Percentiles rank a stretch among this genome's conserved stretches.
Conservation (phyloP, 345 rosid genomes). For the Eutrema japonicum region DNA sequence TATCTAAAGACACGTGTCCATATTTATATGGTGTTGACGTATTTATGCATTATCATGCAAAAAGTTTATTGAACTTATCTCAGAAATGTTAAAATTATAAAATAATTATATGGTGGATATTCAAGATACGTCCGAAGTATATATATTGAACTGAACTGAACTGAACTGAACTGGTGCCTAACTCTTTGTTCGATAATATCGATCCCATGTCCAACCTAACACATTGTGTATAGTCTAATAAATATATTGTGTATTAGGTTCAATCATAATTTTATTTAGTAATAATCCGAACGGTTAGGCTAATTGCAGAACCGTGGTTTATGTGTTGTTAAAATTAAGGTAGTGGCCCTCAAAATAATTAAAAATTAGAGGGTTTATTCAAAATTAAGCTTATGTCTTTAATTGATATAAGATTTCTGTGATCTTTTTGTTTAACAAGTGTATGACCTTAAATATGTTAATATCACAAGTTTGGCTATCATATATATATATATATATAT, state of each 20-base stretch:
- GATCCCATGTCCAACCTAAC: conserved; percentile 18
- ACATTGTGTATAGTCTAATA: neutral
- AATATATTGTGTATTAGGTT: neutral
- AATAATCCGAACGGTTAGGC: neutral
- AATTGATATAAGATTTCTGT: too few species aligned
- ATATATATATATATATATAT: too few species aligned
- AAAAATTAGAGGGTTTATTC: too few species aligned
- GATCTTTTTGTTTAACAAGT: too few species aligned
- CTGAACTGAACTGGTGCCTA: conserved; percentile 14
- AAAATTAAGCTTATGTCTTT: too few species aligned
- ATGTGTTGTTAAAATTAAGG: too few species aligned
- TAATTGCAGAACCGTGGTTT: neutral
- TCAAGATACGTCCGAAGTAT: conserved; percentile 28
- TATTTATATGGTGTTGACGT: conserved; percentile 8
- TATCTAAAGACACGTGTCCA: conserved; percentile 2
- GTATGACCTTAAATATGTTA: too few species aligned
- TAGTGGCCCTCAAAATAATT: too few species aligned
- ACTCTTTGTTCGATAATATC: conserved; percentile 19
- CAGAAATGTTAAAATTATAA: neutral
- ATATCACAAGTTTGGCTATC: too few species aligned
- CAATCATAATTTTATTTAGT: neutral
- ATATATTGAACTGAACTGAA: neutral
- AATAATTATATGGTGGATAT: conserved; percentile 12
- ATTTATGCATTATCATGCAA: conserved; percentile 6
- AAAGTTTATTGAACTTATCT: conserved; percentile 10